These are phyloP conservation scores for Neofusicoccum umdonicola DNA, from an alignment of 2,329 filamentous ascomycete genomes.

Conservation along the genomic window DNA sequence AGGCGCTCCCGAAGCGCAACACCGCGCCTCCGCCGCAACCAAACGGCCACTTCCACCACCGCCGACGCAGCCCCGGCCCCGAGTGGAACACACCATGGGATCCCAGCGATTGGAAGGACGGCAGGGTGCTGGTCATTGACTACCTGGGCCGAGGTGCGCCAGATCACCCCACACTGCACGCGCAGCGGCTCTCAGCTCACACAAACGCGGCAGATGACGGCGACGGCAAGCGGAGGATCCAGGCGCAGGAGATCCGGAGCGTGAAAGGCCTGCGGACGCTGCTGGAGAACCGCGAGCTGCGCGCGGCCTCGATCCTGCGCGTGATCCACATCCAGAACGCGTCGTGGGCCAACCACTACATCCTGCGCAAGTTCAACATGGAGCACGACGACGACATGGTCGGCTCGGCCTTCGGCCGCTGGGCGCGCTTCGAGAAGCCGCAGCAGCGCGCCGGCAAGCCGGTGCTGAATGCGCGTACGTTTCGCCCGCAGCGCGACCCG, in stretches of 20 bases:
- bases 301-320: constrained; percentile 35
- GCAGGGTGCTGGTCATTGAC: constrained; percentile 53
- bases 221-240: constrained; percentile 43
- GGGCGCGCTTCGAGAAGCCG: constrained; percentile 49
- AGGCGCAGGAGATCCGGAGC: constrained; percentile 49
- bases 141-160: constrained; percentile 37
- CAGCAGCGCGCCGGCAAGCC: constrained; percentile 51
- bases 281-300: constrained; percentile 39
- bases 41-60: constrained; percentile 23
- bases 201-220: constrained; percentile 29
- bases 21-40: constrained; percentile 1
- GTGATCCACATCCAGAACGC: constrained; percentile 56
- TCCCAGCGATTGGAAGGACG: constrained; percentile 35
- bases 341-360: constrained; percentile 48
- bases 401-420: constrained; percentile 50
- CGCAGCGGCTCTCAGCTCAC: neutral
- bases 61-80: constrained; percentile 35
- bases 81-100: constrained; percentile 30
- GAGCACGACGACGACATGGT: constrained; percentile 47
- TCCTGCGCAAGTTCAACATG: constrained; percentile 55
- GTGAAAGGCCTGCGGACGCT: constrained; percentile 45
- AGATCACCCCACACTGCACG: neutral
- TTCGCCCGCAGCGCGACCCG: constrained; percentile 50
- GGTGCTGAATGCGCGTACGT: constrained; percentile 52
- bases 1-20: constrained; percentile 19